Base-by-base conservation (phyloP, 2,329 filamentous ascomycete species). In the Sporothrix dimorphospora region DNA sequence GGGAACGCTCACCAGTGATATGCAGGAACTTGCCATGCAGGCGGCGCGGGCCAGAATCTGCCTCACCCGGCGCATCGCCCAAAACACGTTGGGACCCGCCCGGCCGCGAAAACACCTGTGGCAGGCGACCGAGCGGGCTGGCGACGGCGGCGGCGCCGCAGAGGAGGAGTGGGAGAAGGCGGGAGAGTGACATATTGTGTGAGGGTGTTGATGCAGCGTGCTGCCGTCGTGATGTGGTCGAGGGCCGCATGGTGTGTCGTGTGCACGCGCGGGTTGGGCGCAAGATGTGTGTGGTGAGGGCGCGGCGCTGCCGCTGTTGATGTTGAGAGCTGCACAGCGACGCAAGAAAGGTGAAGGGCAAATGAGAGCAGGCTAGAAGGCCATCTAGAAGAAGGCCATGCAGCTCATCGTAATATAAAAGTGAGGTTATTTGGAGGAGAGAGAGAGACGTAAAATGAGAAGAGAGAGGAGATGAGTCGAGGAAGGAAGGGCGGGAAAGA, bases 21-120 rank as follows among this genome's bases (percentile, higher is more conserved):
- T 97, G 94, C 79, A 97, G 85, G 83, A 97, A 97, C 79, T 88
- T 89, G 75, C 94, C 94, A 75, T 88, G 87, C 77, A 94, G 82
- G 77, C 84, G 86, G 74, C 83, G 83, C 71, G 77, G 77, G 72
- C 78, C 77, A 65, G 69, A 27, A n/a, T 57, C 69, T n/a, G 75
- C 42, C 45, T 66, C 61, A 21, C 53, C 51, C 34, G 73, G 49
- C 49, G 71, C 45, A 65, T 71, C 71, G 51, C 69, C 70, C 57
- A 77, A 63, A 30, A 77, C 74, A 27, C 69, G 73, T 67, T 78
- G 77, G 4, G 71, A 42, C 70, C 70, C 38, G 45, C 34, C 65
- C 47, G 53, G 47, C 30, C 38, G 72, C 59, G 57, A 65, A 49
- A 67, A 71, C 38, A 42, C 68, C 49, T 55, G 74, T 5, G 68